Percentiles rank a stretch among this genome's conserved stretches.
These are phyloP conservation scores for Stagonosporopsis cucurbitacearum DNA, from an alignment of 2,329 filamentous ascomycete species.

Conservation along the genomic window DNA sequence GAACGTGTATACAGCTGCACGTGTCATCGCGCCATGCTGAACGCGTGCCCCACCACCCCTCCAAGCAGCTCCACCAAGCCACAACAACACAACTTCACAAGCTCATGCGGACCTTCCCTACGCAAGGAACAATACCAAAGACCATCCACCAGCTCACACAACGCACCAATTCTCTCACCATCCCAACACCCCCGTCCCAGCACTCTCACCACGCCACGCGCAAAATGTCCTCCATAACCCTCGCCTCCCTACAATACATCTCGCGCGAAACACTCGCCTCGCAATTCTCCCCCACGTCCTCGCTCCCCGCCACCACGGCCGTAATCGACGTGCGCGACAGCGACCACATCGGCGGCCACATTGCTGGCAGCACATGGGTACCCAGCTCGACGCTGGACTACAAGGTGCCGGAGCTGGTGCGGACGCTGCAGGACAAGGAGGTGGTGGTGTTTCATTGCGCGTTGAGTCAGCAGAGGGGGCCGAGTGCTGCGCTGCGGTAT, in stretches of 20 bases:
- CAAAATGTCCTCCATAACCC: constrained; percentile 61
- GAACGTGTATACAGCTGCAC: background rate
- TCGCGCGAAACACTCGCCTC: constrained; percentile 69
- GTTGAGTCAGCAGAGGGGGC: constrained; percentile 88
- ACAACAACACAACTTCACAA: background rate
- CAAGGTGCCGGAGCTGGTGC: constrained; percentile 80
- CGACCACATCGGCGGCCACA: constrained; percentile 91
- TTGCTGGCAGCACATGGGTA: constrained; percentile 76
- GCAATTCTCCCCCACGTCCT: constrained; percentile 43
- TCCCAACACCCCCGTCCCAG: background rate
- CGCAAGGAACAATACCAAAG: too few relatives aligned
- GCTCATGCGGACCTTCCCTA: background rate
- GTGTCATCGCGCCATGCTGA: background rate
- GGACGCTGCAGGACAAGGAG: constrained; percentile 76
- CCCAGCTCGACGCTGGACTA: constrained; percentile 76
- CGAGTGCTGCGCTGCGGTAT: constrained; percentile 82
- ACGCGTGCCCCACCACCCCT: constrained; percentile 10
- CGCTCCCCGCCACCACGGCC: constrained; percentile 58
- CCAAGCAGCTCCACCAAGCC: background rate
- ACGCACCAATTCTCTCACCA: background rate
- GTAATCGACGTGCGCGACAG: constrained; percentile 90
- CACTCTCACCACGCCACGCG: background rate
- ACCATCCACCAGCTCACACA: background rate
- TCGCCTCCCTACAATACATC: constrained; percentile 71
- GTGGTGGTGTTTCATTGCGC: constrained; percentile 94